phyloP scores from a whole-genome alignment of 805 yeast genomes.

The Ascoidea tarda region DNA sequence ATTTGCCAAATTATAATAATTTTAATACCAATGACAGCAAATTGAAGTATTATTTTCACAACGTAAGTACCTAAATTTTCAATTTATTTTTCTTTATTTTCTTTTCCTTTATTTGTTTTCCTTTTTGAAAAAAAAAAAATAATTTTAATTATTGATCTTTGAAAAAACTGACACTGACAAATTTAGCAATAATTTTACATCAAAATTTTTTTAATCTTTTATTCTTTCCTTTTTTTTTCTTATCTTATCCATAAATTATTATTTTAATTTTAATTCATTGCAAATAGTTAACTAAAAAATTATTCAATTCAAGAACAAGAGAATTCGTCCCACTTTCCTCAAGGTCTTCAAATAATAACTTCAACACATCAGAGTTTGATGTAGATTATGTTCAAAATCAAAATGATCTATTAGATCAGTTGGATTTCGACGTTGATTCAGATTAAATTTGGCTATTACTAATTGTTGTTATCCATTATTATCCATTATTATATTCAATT shows the following conservation, averaged over 20 bases:
- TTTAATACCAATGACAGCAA: constrained; percentile 7
- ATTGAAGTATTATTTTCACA: constrained; percentile 14
- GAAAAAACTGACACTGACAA: too few species aligned
- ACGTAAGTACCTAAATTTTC: constrained; percentile 12
- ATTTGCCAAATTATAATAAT: background rate
- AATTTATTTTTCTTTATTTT: constrained; percentile 7
- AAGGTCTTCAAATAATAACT: background rate
- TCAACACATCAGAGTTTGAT: background rate
- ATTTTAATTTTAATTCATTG: too few species aligned
- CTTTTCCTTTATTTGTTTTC: background rate
- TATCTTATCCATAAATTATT: constrained; percentile 10
- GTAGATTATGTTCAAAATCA: background rate
- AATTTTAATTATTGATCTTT: background rate
- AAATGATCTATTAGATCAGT: background rate
- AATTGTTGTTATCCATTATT: too few species aligned
- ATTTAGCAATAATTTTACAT: too few species aligned
- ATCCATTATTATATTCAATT: background rate
- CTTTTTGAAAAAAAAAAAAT: background rate
- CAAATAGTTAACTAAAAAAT: background rate
- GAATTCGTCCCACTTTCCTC: background rate
- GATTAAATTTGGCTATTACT: background rate
- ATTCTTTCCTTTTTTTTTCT: constrained; percentile 15
- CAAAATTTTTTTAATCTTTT: background rate
- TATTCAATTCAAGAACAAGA: background rate
- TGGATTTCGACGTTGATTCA: constrained; percentile 7